Evolutionary conservation across 805 yeast species (phyloP), one percentile per base, ranked within the genome.

Genomic region (Candida quercuum): DNA sequence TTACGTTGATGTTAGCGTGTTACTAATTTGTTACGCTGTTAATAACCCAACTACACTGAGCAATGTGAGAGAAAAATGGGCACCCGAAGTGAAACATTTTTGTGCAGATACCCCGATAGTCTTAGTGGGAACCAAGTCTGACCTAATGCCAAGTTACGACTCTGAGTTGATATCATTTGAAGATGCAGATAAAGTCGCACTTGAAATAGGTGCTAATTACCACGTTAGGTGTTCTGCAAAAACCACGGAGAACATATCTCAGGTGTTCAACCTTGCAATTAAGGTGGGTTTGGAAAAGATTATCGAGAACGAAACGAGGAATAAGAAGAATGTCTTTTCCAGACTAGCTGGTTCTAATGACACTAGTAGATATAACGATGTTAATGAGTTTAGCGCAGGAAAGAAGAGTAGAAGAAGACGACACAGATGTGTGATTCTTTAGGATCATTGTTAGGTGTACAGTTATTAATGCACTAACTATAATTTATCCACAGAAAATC

Each of bases 221-320:
- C 91, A 85, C 55, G 60, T 86, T 36, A 84, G 82, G 57, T 86
- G 95, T 55, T 84, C 94, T 7, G 86, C 96, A 5, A 81, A 77
- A 47, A 65, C 72, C 15, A 76, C 78, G 67, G 68, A 71, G 40
- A 85, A 86, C 39, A 75, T 89, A 9, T 64, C 66, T 34, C 73
- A 76, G 24, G 80, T 87, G 2, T 88, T 89, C 57, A 72, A 81
- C 49, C 63, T 69, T 33, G 86, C 86, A 4, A 51, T 64, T 20
- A 41, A 46, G 16, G 44, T 52, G 3, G 59, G 57, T 2, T 40
- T 62, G 35, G 41, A 37, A 12, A 39, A 35, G 10, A 23, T 42
- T 8, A 22, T 21, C 2, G 40, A 37, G n/a, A n/a, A n/a, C n/a
- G n/a, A n/a, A n/a, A n/a, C n/a, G n/a, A n/a, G n/a, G n/a, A n/a